Conservation (phyloP, 1,284 basidiomycete species). For the Meripilus lineatus region DNA sequence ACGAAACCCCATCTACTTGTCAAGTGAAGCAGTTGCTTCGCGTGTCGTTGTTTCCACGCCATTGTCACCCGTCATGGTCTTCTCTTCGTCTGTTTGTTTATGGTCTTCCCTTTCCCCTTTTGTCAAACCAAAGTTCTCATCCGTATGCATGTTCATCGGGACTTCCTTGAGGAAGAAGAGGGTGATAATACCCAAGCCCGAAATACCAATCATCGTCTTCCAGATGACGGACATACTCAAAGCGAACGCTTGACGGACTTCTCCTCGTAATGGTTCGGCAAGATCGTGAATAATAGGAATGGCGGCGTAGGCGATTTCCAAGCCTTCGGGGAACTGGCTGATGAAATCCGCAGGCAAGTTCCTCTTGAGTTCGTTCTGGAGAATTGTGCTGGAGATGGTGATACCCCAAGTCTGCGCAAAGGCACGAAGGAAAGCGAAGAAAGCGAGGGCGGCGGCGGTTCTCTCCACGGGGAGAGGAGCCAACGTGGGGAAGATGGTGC, state of each 20-base stretch:
- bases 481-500: conserved; percentile 29
- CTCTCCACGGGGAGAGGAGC: conserved; percentile 27
- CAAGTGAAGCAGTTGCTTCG: too few relatives aligned
- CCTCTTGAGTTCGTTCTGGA: conserved; percentile 13
- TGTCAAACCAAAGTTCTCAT: conserved; percentile 9
- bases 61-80: too few relatives aligned
- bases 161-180: conserved; percentile 6
- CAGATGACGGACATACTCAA: conserved; percentile 7
- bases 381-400: conserved; percentile 16
- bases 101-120: neutral
- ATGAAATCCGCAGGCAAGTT: conserved; percentile 6
- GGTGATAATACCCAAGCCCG: conserved; percentile 3
- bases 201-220: conserved; percentile 9
- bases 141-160: conserved; percentile 7
- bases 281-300: conserved; percentile 7
- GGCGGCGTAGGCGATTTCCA: conserved; percentile 9
- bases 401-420: conserved; percentile 23
- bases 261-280: conserved; percentile 3
- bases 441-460: conserved; percentile 26
- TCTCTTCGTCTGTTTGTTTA: too few relatives aligned
- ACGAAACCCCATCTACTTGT: too few relatives aligned
- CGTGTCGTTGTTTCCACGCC: too few relatives aligned
- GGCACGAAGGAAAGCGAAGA: conserved; percentile 27
- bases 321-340: conserved; percentile 5
- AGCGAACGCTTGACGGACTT: conserved; percentile 8